A percentile compares a stretch with the other conserved stretches of the same genome.
phyloP scores from a whole-genome alignment of 2,329 filamentous ascomycete species.

The Coleophoma eucalyptorum region DNA sequence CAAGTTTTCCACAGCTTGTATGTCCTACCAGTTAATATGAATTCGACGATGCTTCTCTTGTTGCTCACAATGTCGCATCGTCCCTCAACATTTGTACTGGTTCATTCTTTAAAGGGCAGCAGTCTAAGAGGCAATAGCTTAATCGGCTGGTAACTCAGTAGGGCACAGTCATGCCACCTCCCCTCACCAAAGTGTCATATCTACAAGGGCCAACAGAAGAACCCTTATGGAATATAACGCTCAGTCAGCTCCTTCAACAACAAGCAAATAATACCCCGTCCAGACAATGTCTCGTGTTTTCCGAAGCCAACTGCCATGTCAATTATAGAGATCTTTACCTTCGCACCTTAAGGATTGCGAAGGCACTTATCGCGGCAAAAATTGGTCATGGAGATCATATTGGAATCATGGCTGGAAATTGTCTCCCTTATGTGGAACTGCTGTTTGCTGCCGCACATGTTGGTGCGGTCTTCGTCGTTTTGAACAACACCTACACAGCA shows the following conservation, averaged over 20 bases:
- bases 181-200: not conserved
- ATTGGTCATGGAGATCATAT: too few species aligned
- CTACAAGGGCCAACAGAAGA: not conserved
- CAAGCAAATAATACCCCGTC: not conserved
- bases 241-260: not conserved
- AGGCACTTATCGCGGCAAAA: conserved; percentile 4
- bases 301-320: not conserved
- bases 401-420: too few species aligned
- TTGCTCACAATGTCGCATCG: not conserved
- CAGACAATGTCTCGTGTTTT: not conserved
- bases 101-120: not conserved
- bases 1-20: not conserved
- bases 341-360: conserved; percentile 32
- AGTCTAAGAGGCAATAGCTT: not conserved
- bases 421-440: too few species aligned
- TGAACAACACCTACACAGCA: conserved; percentile 80
- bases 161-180: not conserved
- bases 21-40: not conserved
- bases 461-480: conserved; percentile 67
- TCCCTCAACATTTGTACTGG: not conserved
- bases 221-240: not conserved
- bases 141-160: not conserved
- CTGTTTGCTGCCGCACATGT: conserved; percentile 33
- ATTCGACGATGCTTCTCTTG: not conserved
- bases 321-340: conserved; percentile 35